Evolutionary conservation across 345 rosid genomes (phyloP).

Genomic region (Citrus mangshanensis): DNA sequence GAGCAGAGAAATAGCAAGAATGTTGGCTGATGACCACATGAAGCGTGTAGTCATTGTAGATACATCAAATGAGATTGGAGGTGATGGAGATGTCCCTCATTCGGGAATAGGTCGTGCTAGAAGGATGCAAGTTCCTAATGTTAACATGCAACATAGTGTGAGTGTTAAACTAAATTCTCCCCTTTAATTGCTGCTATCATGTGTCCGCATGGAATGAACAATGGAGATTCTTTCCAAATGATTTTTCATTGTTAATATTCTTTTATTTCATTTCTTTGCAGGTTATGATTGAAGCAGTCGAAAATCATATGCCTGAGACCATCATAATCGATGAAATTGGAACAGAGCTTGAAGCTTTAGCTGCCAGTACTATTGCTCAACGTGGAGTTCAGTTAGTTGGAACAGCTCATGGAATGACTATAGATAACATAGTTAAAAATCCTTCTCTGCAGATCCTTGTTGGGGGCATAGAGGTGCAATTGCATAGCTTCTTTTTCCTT

Average conservation of each 20-base stretch:
- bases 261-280: slow-evolving; percentile 25
- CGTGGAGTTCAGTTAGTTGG: slow-evolving; percentile 98
- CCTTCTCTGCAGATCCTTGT: slow-evolving; percentile 88
- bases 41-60: slow-evolving; percentile 88
- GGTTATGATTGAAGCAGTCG: slow-evolving; percentile 99
- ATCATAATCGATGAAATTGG: slow-evolving; percentile 95
- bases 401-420: slow-evolving; percentile 94
- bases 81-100: slow-evolving; percentile 96
- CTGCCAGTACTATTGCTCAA: slow-evolving; percentile 96
- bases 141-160: slow-evolving; percentile 86
- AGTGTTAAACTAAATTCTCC: slow-evolving; percentile 18
- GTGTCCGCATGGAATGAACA: neutral
- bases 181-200: neutral
- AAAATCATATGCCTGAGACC: slow-evolving; percentile 97
- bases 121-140: slow-evolving; percentile 99
- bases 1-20: slow-evolving; percentile 79
- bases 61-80: slow-evolving; percentile 94
- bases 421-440: slow-evolving; percentile 86
- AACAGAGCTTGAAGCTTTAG: slow-evolving; percentile 95
- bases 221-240: neutral
- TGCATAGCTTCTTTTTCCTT: neutral
- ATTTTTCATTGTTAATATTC: neutral
- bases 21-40: slow-evolving; percentile 87
- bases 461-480: slow-evolving; percentile 87
- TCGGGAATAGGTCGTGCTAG: slow-evolving; percentile 90